phyloP scores from a whole-genome alignment of 108 stramenopile genomes.

The Aurantiochytrium sp. region DNA sequence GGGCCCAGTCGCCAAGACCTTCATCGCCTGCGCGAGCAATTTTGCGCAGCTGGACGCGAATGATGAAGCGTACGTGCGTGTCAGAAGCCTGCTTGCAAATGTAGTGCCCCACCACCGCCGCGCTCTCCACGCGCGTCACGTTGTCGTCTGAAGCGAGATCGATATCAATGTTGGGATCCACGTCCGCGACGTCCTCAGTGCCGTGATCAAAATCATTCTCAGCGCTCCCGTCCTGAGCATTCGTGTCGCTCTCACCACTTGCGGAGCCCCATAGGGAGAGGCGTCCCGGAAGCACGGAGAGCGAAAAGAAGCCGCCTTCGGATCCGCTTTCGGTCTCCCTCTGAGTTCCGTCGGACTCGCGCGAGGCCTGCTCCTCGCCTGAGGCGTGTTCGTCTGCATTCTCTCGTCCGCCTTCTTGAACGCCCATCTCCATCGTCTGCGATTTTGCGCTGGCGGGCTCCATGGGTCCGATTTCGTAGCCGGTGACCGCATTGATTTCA shows the following conservation, averaged over 20 bases:
- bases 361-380: background rate
- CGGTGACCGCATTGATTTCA: background rate
- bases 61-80: constrained; percentile 11
- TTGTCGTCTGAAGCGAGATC: background rate
- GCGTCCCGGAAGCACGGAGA: background rate
- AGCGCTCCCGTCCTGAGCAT: background rate
- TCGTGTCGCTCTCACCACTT: background rate
- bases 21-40: background rate
- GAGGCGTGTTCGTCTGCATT: background rate
- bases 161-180: background rate
- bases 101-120: background rate
- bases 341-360: no score
- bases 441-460: background rate
- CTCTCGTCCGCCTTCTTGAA: no score
- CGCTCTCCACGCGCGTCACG: background rate
- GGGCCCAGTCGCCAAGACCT: background rate
- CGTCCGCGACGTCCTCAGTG: no score
- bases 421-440: no score
- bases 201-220: no score
- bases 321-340: background rate
- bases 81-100: background rate
- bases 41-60: constrained; percentile 12
- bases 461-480: background rate
- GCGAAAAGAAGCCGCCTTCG: background rate
- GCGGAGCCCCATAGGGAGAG: background rate